Percentiles rank a stretch among this genome's conserved stretches.
phyloP scores from a whole-genome alignment of 2,329 filamentous ascomycete species.

The Beauveria caledonica region DNA sequence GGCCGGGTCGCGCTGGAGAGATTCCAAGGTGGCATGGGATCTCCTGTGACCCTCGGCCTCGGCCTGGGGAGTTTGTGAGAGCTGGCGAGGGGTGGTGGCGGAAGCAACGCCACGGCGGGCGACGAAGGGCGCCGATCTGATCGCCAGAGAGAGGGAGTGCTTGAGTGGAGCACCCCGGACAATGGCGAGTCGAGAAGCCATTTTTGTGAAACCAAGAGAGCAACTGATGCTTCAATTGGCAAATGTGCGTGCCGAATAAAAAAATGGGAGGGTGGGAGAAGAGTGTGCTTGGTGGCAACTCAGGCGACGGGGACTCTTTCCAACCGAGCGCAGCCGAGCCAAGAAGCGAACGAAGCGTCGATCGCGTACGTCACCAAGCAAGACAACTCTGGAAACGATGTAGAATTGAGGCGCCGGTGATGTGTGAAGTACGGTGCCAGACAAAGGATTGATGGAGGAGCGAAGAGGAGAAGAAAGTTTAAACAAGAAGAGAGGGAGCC shows the following conservation, averaged over 20 bases:
- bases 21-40: constrained; percentile 12
- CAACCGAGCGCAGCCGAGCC: constrained; percentile 5
- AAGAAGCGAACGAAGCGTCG: not conserved
- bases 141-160: constrained; percentile 14
- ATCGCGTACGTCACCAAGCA: constrained; percentile 2
- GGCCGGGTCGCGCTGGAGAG: constrained; percentile 16
- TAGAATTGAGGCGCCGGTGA: not conserved
- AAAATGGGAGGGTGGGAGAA: constrained; percentile 6
- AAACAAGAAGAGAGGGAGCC: not conserved
- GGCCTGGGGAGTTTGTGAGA: constrained; percentile 11
- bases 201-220: constrained; percentile 12
- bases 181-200: constrained; percentile 22
- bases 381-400: not conserved
- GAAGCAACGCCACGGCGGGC: constrained; percentile 10
- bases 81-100: constrained; percentile 11
- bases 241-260: not conserved
- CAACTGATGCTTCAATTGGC: constrained; percentile 10
- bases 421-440: not conserved
- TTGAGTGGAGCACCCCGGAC: constrained; percentile 17
- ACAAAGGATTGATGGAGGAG: not conserved
- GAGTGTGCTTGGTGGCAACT: not conserved
- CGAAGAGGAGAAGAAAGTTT: not conserved
- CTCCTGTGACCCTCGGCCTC: constrained; percentile 4
- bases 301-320: not conserved
- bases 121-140: constrained; percentile 14